phyloP scores from a whole-genome alignment of 1,284 basidiomycete genomes.

The Naganishia sp. region DNA sequence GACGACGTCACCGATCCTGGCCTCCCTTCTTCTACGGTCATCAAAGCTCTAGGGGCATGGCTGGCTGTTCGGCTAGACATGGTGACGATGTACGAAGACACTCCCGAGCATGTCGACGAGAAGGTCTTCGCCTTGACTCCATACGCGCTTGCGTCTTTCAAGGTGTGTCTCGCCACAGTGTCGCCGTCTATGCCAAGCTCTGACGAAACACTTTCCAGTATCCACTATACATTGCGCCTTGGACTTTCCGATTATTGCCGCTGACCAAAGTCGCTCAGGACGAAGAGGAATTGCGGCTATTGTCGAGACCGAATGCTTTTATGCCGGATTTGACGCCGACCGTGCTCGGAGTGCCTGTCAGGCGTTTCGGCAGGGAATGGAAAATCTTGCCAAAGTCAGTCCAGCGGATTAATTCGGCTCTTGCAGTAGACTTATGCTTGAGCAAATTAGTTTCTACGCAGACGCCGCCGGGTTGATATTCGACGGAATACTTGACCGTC shows the following conservation, averaged over 20 bases:
- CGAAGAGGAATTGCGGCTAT: constrained; percentile 21
- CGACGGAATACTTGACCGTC: constrained; percentile 29
- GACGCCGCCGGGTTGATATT: constrained; percentile 23
- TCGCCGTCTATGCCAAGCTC: neutral
- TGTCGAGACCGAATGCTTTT: constrained; percentile 29
- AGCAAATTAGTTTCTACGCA: constrained; percentile 8
- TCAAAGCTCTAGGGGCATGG: constrained; percentile 47
- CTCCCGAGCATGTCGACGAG: constrained; percentile 55
- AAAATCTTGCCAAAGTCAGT: constrained; percentile 24
- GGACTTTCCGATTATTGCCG: constrained; percentile 53
- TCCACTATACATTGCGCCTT: constrained; percentile 56
- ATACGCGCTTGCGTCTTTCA: constrained; percentile 58
- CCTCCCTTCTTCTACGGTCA: constrained; percentile 50
- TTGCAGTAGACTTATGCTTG: neutral
- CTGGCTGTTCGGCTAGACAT: constrained; percentile 32
- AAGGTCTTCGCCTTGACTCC: constrained; percentile 58
- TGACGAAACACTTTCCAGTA: constrained; percentile 44
- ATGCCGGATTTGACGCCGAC: constrained; percentile 31
- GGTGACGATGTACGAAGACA: constrained; percentile 42
- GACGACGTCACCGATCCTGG: constrained; percentile 52
- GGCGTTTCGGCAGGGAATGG: constrained; percentile 34
- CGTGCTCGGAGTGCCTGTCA: constrained; percentile 16
- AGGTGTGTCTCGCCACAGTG: constrained; percentile 42
- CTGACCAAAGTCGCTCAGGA: constrained; percentile 37
- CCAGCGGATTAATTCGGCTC: neutral